Conservation (phyloP, 345 rosid genomes). For the Brassica rapa region DNA sequence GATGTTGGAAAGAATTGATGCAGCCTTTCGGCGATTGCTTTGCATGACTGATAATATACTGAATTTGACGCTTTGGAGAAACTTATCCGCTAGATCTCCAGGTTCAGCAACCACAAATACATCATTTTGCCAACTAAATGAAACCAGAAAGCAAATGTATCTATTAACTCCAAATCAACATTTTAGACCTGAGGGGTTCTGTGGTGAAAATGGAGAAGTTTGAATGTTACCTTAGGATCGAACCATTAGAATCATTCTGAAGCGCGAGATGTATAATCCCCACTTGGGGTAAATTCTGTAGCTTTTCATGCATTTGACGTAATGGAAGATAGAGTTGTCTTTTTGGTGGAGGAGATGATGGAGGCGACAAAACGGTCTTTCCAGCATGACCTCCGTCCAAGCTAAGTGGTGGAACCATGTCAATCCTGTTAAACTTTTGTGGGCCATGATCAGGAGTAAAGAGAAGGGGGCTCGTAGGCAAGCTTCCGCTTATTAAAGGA, state of each 20-base stretch:
- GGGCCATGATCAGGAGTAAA: slow-evolving; percentile 81
- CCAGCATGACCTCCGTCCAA: slow-evolving; percentile 75
- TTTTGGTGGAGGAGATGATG: slow-evolving; percentile 68
- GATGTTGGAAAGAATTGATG: slow-evolving; percentile 62
- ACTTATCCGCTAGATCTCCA: slow-evolving; percentile 88
- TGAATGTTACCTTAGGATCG: slow-evolving; percentile 69
- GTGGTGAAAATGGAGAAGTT: slow-evolving; percentile 9
- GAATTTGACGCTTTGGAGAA: slow-evolving; percentile 77
- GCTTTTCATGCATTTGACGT: slow-evolving; percentile 81
- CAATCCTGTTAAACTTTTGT: slow-evolving; percentile 73
- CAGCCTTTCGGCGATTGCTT: slow-evolving; percentile 54
- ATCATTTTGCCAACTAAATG: slow-evolving; percentile 80
- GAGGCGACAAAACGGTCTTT: slow-evolving; percentile 66
- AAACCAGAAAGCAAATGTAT: slow-evolving; percentile 8
- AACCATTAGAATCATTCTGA: slow-evolving; percentile 81
- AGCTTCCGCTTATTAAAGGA: slow-evolving; percentile 87
- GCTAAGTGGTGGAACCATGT: slow-evolving; percentile 90
- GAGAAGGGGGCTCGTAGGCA: slow-evolving; percentile 86
- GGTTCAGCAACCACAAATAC: slow-evolving; percentile 99
- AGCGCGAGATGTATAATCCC: slow-evolving; percentile 90
- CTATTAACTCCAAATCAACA: slow-evolving; percentile 1
- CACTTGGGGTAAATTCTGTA: slow-evolving; percentile 87
- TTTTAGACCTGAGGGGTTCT: neutral
- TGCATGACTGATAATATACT: slow-evolving; percentile 67
- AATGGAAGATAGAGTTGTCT: slow-evolving; percentile 74